Base-by-base conservation (phyloP, 768 basidiomycete genomes). In the Boletus sp. region DNA sequence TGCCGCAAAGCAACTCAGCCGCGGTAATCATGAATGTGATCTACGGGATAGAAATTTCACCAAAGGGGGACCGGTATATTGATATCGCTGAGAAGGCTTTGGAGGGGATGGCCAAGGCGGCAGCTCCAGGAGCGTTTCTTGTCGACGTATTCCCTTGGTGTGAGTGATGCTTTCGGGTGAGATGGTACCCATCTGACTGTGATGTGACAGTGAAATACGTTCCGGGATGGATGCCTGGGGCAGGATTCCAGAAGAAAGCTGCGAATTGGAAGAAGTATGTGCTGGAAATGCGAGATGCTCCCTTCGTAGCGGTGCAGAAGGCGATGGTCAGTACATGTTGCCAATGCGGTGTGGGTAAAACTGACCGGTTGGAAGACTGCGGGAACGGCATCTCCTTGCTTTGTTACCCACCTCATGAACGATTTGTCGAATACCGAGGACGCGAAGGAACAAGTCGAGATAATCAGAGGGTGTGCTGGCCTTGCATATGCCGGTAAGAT, bases 21-120 rank as follows among this genome's bases (percentile, higher is more conserved):
- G 78, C 79, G 46, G 74, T 78, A 5, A 82, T 83, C 50, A 83
- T 83, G 80, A 75, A 76, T 20, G 75, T 81, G 4, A 76, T 76
- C 7, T 83, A 83, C 52, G 82, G 81, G 5, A 81, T 83, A 42
- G 66, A 72, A 24, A 75, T 81, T 48, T 66, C 74, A 9, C 71
- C 76, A 9, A 65, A 73, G 20, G 71, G 74, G 1, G 82, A 83
- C 56, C 69, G 68, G 29, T 83, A 82, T 61, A 73, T 83, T n/a
- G 69, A 72, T 3, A 73, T 82, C 17, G 82, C 81, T 1, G 83
- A 83, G 66, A 77, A 72, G 47, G 81, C 81, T 11, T 61, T 83
- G 29, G 77, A 77, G 15, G 78, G 79, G 3, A 78, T 82, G 77
- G 75, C 76, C 2, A 74, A 77, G 63, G 82, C 81, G 0, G 76